These are phyloP conservation scores for Hypoxylon fuscum DNA, from an alignment of 495 filamentous ascomycete species.

Conservation along the genomic window DNA sequence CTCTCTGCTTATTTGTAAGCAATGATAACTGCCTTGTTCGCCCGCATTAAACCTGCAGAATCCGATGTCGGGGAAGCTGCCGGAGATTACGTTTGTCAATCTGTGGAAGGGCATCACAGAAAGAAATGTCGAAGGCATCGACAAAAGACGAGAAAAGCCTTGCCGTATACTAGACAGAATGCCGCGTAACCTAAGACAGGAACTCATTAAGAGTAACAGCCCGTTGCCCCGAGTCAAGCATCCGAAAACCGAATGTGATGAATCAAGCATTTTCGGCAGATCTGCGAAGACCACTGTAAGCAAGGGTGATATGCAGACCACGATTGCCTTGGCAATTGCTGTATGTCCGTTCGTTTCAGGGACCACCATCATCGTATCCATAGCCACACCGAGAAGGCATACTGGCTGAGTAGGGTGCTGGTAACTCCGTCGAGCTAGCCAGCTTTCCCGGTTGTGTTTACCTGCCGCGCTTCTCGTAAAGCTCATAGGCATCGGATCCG, in stretches of 20 bases:
- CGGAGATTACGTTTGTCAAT: no score
- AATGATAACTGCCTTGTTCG: no score
- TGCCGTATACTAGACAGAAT: background rate
- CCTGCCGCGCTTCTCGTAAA: background rate
- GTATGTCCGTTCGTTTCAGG: background rate
- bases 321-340: conserved; percentile 5
- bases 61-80: no score
- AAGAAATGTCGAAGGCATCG: conserved; percentile 1
- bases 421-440: background rate
- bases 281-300: conserved; percentile 9
- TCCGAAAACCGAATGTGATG: conserved; percentile 8
- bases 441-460: background rate
- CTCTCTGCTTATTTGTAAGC: no score
- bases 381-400: background rate
- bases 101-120: conserved; percentile 6
- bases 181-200: conserved; percentile 1
- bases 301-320: conserved; percentile 4
- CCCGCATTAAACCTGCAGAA: no score
- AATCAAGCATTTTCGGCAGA: no score
- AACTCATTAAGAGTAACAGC: background rate
- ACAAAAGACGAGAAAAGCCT: background rate
- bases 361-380: background rate
- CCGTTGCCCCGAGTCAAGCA: conserved; percentile 2
- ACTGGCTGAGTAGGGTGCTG: background rate
- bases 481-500: no score